Base-by-base conservation (phyloP, 1,284 basidiomycete species). In the Lentinus polychrous region DNA sequence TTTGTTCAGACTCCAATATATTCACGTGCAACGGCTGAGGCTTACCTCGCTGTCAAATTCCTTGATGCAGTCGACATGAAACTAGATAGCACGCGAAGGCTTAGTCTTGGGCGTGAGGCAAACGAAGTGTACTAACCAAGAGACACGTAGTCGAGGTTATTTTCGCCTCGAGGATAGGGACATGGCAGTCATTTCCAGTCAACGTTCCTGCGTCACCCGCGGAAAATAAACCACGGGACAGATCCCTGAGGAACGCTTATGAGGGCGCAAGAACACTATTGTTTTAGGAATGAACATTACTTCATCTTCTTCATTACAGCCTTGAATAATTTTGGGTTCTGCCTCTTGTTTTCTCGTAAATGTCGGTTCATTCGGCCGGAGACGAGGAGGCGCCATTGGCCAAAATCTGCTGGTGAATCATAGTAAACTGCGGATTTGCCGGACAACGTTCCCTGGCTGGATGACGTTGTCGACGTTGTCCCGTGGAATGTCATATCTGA, bases 171-270 rank as follows among this genome's bases (percentile, higher is more conserved):
- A 73, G 86, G 7, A 86, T 74, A 0, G 83, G 81, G 2, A 65
- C 61, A 8, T 73, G 73, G 3, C 64, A 63, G 31, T 66, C 59
- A 0, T 65, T 50, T 0, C 71, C 73, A 27, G 70, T 79, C 12
- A 86, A 63, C n/a, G 70, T 63, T 60, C 83, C 53, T 85, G 80
- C 51, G 85, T 83, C 79, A 5, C 71, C 70, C 0, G n/a, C n/a
- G n/a, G 82, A 83, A 57, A 86, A 85, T 51, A 80, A 74, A 0
- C 83, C 83, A 6, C 75, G 73, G 0, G 82, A 85, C 2, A 85
- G 67, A 49, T 83, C 76, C 55, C 82, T 85, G 48, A 3, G 39
- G 17, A 12, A 20, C 6, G 17, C n/a, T n/a, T n/a, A 27, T 27
- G 27, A 27, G 27, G 10, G 27, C 10, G 5, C 27, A 27, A 4